These are phyloP conservation scores for Fusarium keratoplasticum DNA, from an alignment of 2,329 filamentous ascomycete species.

Conservation along the genomic window DNA sequence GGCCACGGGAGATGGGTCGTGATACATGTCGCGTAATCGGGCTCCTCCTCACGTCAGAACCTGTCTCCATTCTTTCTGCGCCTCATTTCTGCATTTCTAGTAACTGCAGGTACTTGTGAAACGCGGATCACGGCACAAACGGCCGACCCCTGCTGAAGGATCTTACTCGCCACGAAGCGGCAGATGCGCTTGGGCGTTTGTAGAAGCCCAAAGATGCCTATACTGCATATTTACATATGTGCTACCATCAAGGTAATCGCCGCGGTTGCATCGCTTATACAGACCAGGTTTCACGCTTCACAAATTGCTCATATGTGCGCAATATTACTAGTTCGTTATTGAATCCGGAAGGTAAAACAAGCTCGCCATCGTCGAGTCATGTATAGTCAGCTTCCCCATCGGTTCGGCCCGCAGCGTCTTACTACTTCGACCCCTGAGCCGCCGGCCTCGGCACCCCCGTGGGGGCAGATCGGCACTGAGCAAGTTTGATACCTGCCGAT, in stretches of 20 bases:
- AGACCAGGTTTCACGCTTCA: neutral
- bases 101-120: neutral
- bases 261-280: neutral
- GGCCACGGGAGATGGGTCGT: neutral
- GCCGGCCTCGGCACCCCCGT: neutral
- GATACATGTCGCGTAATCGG: neutral
- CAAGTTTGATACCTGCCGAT: neutral
- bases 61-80: neutral
- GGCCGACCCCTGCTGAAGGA: neutral
- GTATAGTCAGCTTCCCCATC: neutral
- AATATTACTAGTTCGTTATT: neutral
- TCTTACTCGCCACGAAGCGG: neutral
- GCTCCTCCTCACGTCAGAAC: neutral
- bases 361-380: neutral
- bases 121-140: neutral
- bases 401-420: neutral
- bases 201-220: neutral
- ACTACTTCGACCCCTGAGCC: neutral
- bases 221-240: neutral
- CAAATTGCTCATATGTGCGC: constrained; percentile 2
- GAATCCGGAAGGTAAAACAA: neutral
- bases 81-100: neutral
- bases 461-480: neutral
- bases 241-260: neutral
- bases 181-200: neutral